Base-by-base conservation (phyloP, 2,329 filamentous ascomycete species). In the Ascochyta pisi region DNA sequence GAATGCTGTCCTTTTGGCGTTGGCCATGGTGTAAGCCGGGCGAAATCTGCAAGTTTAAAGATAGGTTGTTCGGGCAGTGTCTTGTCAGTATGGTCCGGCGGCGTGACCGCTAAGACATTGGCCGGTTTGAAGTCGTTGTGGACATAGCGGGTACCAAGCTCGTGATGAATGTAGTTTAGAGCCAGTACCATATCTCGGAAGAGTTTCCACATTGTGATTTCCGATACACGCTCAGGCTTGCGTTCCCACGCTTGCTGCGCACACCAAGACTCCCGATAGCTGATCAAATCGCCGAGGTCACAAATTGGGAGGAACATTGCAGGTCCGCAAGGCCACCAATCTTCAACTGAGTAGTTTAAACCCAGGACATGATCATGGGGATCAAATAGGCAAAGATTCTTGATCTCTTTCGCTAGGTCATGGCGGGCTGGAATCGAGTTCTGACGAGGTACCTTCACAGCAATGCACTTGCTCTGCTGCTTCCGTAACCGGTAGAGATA, bases 41-140 rank as follows among this genome's bases (percentile, higher is more conserved):
- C 38, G 27, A 70, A 61, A 27, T 70, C 70, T 3, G 64, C 50
- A 10, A 72, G 50, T 45, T 67, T 66, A 56, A 71, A 71, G 7
- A 55, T 54, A 1, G 68, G 67, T n/a, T 65, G 41, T 4, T 50
- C 42, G 1, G 65, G 63, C 1, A 67, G 4, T 0, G 23, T 37
- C n/a, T 58, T 24, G 3, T 39, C 37, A 8, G 48, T n/a, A 37
- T 43, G 57, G 15, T 35, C 27, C 2, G 24, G 34, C 6, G 61
- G 59, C 1, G 43, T 24, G 6, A 34, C 37, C 5, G 97, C 85
- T 3, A 98, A 85, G 67, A 94, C 95, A 73, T 98, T 98, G 74
- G 96, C 92, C 0, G 90, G 87, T 78, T 98, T 98, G 65, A 98
- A 81, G 70, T 98, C 95, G 29, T 92, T 92, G 71, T 98, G 95